Evolutionary conservation across 441 rosid genomes (phyloP).

Genomic region (Erodium texanum): DNA sequence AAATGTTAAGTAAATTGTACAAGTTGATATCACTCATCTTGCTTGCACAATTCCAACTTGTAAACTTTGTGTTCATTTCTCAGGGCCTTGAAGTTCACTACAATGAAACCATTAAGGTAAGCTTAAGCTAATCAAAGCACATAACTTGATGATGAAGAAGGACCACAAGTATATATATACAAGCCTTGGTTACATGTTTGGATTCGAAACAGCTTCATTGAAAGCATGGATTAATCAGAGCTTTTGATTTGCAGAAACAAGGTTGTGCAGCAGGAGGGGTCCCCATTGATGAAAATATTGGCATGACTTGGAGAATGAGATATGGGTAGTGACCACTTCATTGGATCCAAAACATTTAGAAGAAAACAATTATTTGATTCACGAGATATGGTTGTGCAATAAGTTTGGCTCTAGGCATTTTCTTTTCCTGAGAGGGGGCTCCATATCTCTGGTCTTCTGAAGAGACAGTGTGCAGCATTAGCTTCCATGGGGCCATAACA

Average conservation of each 20-base stretch:
- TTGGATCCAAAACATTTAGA: not conserved
- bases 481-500: too few species aligned
- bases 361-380: not conserved
- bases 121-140: too few species aligned
- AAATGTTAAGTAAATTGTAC: not conserved
- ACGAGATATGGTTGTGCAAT: slow-evolving; percentile 3
- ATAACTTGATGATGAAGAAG: too few species aligned
- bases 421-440: too few species aligned
- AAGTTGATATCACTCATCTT: not conserved
- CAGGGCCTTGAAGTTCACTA: too few species aligned
- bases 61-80: too few species aligned
- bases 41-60: not conserved
- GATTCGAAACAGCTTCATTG: not conserved
- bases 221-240: too few species aligned
- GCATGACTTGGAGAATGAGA: too few species aligned
- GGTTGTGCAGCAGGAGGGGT: not conserved
- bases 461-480: too few species aligned
- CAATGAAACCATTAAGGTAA: too few species aligned
- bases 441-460: too few species aligned
- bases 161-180: not conserved
- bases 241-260: not conserved
- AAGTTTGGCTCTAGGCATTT: not conserved
- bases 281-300: not conserved
- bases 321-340: too few species aligned
- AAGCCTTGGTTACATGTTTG: not conserved